A percentile compares a stretch with the other conserved stretches of the same genome.
These are phyloP conservation scores for Suhomyces bolitotheri DNA, from an alignment of 1,139 yeast species.

Conservation along the genomic window DNA sequence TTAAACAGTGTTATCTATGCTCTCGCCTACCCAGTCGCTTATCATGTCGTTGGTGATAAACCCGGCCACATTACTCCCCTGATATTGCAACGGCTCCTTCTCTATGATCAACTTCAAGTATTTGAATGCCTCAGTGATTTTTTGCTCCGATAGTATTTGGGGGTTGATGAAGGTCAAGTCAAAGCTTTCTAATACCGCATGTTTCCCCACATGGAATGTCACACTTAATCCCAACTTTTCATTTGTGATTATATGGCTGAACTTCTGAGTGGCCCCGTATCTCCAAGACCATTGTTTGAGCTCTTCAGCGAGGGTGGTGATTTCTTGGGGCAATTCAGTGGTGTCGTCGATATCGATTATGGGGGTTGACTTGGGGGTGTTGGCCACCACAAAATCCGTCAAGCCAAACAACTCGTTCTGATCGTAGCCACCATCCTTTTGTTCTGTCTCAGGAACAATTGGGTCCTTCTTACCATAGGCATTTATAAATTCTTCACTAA, in stretches of 20 bases:
- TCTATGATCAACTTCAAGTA: conserved; percentile 30
- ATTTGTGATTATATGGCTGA: conserved; percentile 46
- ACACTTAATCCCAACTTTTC: conserved; percentile 33
- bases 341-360: conserved; percentile 26
- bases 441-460: conserved; percentile 8
- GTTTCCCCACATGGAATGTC: conserved; percentile 45
- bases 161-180: conserved; percentile 18
- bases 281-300: conserved; percentile 68
- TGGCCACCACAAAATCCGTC: conserved; percentile 30
- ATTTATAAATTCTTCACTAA: conserved; percentile 45
- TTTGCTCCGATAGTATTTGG: conserved; percentile 19
- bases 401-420: conserved; percentile 39
- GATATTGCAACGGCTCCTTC: conserved; percentile 32
- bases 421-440: conserved; percentile 21
- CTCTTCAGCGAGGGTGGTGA: conserved; percentile 43
- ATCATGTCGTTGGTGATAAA: conserved; percentile 43
- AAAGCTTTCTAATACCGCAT: conserved; percentile 29
- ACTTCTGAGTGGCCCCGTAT: conserved; percentile 70
- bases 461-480: conserved; percentile 28
- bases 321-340: conserved; percentile 47
- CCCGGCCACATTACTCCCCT: conserved; percentile 49
- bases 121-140: conserved; percentile 29
- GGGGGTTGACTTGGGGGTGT: conserved; percentile 11
- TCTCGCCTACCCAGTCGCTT: conserved; percentile 49
- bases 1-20: conserved; percentile 51